These are phyloP conservation scores for Podospora conica DNA, from an alignment of 495 filamentous ascomycete genomes.

Conservation along the genomic window DNA sequence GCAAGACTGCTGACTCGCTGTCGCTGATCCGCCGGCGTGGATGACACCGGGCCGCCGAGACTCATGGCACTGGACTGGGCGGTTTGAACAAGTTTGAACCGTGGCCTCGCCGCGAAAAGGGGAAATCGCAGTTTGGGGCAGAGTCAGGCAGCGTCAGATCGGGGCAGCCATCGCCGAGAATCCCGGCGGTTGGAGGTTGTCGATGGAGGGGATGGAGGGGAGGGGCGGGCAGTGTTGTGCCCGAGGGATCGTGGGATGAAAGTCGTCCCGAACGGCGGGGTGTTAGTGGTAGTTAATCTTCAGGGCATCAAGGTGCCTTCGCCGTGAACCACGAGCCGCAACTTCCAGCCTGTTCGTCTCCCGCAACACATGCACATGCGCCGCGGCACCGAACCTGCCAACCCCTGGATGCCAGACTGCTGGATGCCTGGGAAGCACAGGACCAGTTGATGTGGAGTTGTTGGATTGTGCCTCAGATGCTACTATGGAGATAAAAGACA, in stretches of 20 bases:
- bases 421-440: not conserved
- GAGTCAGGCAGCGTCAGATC: slow-evolving; percentile 2
- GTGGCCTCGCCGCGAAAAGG: not conserved
- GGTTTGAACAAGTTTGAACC: not conserved
- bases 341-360: not conserved
- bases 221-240: not conserved
- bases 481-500: not conserved
- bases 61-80: not conserved
- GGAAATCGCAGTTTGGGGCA: slow-evolving; percentile 2
- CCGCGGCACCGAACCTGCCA: not conserved
- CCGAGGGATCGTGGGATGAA: not conserved
- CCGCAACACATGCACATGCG: not conserved
- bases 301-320: not conserved
- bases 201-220: not conserved
- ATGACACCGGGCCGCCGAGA: not conserved
- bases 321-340: not conserved
- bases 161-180: not conserved
- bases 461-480: not conserved
- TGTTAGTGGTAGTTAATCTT: not conserved
- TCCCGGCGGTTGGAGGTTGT: not conserved
- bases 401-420: not conserved
- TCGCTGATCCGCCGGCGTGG: not conserved
- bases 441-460: not conserved
- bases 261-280: not conserved
- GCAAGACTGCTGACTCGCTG: slow-evolving; percentile 2